Evolutionary conservation across 2,329 filamentous ascomycete species (phyloP).

Genomic region (Aspergillus ibericus): DNA sequence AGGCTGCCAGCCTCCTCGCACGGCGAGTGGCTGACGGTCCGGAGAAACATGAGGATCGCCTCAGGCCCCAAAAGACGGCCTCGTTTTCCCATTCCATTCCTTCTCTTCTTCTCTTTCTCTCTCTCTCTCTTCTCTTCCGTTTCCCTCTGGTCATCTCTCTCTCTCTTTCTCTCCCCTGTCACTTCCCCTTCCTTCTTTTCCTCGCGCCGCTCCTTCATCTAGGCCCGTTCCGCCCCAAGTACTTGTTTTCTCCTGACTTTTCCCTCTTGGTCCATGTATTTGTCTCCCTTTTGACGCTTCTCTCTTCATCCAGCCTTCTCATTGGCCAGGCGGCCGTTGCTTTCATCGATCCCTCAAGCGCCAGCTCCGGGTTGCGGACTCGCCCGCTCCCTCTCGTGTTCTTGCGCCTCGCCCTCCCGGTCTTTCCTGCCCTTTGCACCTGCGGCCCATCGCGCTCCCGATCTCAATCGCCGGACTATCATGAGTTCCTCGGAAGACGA

Average conservation of each 20-base stretch:
- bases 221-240: slow-evolving; percentile 12
- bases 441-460: slow-evolving; percentile 14
- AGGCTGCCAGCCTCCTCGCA: slow-evolving; percentile 21
- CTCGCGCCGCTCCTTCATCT: slow-evolving; percentile 15
- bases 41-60: slow-evolving; percentile 27
- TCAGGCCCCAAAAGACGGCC: slow-evolving; percentile 29
- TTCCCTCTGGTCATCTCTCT: slow-evolving; percentile 20
- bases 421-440: slow-evolving; percentile 16
- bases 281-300: slow-evolving; percentile 15
- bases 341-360: slow-evolving; percentile 34
- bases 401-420: slow-evolving; percentile 11
- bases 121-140: slow-evolving; percentile 35
- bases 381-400: slow-evolving; percentile 24
- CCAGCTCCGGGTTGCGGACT: slow-evolving; percentile 33
- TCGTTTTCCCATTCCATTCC: slow-evolving; percentile 44
- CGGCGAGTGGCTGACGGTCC: slow-evolving; percentile 20
- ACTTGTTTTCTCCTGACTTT: slow-evolving; percentile 3
- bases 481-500: slow-evolving; percentile 78
- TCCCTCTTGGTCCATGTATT: slow-evolving; percentile 13
- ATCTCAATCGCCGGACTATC: slow-evolving; percentile 22
- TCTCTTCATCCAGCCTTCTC: slow-evolving; percentile 20
- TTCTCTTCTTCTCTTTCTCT: slow-evolving; percentile 30
- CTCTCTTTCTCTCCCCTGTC: slow-evolving; percentile 22
- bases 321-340: slow-evolving; percentile 36
- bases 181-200: slow-evolving; percentile 19